phyloP scores from a whole-genome alignment of 495 filamentous ascomycete species.

The Neurospora discreta region DNA sequence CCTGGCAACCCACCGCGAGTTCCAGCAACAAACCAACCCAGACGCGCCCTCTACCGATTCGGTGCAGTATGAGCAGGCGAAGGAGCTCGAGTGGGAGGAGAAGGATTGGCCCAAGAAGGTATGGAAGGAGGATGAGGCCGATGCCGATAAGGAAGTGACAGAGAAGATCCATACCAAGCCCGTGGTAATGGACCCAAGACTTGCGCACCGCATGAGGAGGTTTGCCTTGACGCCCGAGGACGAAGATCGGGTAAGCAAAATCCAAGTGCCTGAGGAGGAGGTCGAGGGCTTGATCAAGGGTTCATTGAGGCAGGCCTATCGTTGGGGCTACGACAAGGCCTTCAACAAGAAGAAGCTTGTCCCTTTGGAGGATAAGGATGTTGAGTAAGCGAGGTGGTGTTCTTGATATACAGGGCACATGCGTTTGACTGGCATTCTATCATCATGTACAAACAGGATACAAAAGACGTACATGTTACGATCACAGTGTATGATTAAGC shows the following conservation, averaged over 20 bases:
- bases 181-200: slow-evolving; percentile 66
- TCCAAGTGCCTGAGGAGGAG: slow-evolving; percentile 54
- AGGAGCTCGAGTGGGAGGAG: slow-evolving; percentile 67
- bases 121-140: slow-evolving; percentile 53
- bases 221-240: slow-evolving; percentile 57
- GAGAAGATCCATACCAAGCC: slow-evolving; percentile 69
- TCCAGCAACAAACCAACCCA: slow-evolving; percentile 17
- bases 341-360: slow-evolving; percentile 14
- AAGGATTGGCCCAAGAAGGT: slow-evolving; percentile 76
- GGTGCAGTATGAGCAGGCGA: slow-evolving; percentile 53
- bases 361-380: slow-evolving; percentile 16
- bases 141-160: slow-evolving; percentile 26
- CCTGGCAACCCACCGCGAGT: slow-evolving; percentile 49
- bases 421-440: background rate
- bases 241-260: slow-evolving; percentile 51
- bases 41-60: slow-evolving; percentile 12
- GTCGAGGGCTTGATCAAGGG: slow-evolving; percentile 52
- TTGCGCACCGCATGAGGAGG: slow-evolving; percentile 69
- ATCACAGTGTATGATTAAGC: slow-evolving; percentile 5
- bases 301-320: slow-evolving; percentile 30
- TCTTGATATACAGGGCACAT: background rate
- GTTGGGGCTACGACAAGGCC: slow-evolving; percentile 27
- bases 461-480: background rate
- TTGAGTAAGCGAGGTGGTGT: slow-evolving; percentile 5
- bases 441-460: background rate